These are phyloP conservation scores for Fibroporia radiculosa DNA, from an alignment of 768 basidiomycete species.

Conservation along the genomic window DNA sequence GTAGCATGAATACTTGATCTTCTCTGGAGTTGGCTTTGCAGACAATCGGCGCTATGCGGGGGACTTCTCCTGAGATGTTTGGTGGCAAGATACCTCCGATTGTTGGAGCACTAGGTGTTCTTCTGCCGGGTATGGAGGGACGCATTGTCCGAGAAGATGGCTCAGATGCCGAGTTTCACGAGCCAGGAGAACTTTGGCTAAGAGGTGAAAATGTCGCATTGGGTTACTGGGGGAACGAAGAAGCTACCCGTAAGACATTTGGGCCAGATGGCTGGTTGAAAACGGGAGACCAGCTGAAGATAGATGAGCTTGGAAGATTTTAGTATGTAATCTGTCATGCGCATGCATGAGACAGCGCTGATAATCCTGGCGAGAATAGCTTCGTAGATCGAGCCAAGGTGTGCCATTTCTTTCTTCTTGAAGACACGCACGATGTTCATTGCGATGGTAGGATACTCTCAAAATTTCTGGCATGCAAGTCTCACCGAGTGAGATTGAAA, in stretches of 20 bases:
- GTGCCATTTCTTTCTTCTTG: neutral
- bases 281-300: conserved; percentile 66
- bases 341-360: neutral
- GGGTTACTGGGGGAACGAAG: conserved; percentile 69
- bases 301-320: conserved; percentile 53
- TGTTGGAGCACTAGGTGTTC: conserved; percentile 44
- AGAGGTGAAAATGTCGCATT: conserved; percentile 46
- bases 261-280: conserved; percentile 58
- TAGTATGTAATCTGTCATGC: conserved; percentile 40
- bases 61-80: conserved; percentile 5
- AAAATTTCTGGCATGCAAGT: conserved; percentile 79
- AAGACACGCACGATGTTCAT: neutral
- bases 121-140: conserved; percentile 58
- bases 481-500: conserved; percentile 74
- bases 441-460: conserved; percentile 53
- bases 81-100: conserved; percentile 12
- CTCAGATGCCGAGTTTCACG: conserved; percentile 40
- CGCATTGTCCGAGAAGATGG: conserved; percentile 57
- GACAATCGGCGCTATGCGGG: conserved; percentile 3
- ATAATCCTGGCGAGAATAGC: conserved; percentile 29
- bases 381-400: conserved; percentile 77
- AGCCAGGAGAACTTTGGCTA: conserved; percentile 62
- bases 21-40: conserved; percentile 2
- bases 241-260: conserved; percentile 62
- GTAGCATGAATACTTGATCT: conserved; percentile 1